Evolutionary conservation across 2,329 filamentous ascomycete species (phyloP).

Genomic region (Pyrenophora teres): DNA sequence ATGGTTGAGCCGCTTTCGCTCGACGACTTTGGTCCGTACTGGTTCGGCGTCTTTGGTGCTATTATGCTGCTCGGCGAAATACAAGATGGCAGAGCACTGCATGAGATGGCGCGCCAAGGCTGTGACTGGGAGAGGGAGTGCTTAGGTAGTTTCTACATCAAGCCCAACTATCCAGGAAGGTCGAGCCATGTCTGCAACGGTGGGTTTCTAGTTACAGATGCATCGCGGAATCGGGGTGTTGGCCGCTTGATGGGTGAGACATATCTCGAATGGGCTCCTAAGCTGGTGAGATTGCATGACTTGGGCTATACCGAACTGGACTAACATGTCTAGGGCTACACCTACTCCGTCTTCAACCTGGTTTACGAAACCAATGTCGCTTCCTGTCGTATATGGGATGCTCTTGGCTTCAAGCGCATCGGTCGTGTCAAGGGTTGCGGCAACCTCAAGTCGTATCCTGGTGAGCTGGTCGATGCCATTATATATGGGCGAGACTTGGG

Average conservation of each 20-base stretch:
- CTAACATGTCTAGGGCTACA: slow-evolving; percentile 66
- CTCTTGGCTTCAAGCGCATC: slow-evolving; percentile 88
- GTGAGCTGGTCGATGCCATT: slow-evolving; percentile 56
- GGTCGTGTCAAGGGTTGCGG: slow-evolving; percentile 69
- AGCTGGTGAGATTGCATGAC: slow-evolving; percentile 43
- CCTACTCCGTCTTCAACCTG: slow-evolving; percentile 91
- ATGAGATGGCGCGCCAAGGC: slow-evolving; percentile 51
- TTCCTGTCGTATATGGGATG: slow-evolving; percentile 89
- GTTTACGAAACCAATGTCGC: slow-evolving; percentile 94
- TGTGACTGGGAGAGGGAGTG: slow-evolving; percentile 79
- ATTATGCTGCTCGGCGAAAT: slow-evolving; percentile 85
- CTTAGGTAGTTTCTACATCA: slow-evolving; percentile 90
- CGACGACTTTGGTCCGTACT: slow-evolving; percentile 79
- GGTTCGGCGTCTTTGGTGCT: slow-evolving; percentile 89
- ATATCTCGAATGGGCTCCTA: slow-evolving; percentile 59
- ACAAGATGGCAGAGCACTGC: slow-evolving; percentile 56
- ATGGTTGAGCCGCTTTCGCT: slow-evolving; percentile 77
- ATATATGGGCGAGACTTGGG: slow-evolving; percentile 65
- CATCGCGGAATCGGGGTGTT: slow-evolving; percentile 55
- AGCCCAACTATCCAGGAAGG: slow-evolving; percentile 88
- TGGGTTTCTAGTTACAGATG: slow-evolving; percentile 57
- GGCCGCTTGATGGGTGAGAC: slow-evolving; percentile 58
- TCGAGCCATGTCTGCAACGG: slow-evolving; percentile 85
- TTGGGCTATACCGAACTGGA: background rate
- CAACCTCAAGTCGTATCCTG: slow-evolving; percentile 54